Percentiles rank a stretch among this genome's conserved stretches.
These are phyloP conservation scores for Beverwykella pulmonaria DNA, from an alignment of 495 filamentous ascomycete genomes.

Conservation along the genomic window DNA sequence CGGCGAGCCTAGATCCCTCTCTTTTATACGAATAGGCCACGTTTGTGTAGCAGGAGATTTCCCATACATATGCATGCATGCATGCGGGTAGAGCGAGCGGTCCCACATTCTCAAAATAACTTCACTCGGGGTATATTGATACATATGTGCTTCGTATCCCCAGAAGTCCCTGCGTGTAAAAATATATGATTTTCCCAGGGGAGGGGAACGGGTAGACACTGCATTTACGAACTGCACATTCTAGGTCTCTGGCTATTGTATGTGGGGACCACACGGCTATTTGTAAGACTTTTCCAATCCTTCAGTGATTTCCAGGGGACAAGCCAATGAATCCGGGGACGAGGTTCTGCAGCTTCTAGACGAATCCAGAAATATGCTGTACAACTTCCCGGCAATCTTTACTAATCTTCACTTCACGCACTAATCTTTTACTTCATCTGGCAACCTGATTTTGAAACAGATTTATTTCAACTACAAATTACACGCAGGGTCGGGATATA, in stretches of 20 bases:
- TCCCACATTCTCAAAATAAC: constrained; percentile 6
- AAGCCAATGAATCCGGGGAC: neutral
- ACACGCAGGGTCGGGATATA: neutral
- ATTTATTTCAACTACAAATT: neutral
- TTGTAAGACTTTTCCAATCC: neutral
- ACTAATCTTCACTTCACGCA: too few relatives aligned
- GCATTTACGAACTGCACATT: neutral
- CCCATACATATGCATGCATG: neutral
- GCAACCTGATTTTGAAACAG: neutral
- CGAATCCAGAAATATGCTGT: neutral
- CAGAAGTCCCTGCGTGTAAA: neutral
- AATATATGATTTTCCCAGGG: neutral
- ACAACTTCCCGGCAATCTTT: neutral
- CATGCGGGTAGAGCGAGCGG: neutral
- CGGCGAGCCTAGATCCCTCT: constrained; percentile 56
- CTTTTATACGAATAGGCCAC: neutral
- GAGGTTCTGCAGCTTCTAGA: neutral
- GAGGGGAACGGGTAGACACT: neutral
- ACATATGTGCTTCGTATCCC: neutral
- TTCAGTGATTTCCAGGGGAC: neutral
- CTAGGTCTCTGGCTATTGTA: neutral
- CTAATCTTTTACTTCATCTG: too few relatives aligned
- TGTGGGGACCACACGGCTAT: neutral
- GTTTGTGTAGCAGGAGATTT: neutral
- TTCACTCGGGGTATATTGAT: neutral